Evolutionary conservation across 2,329 filamentous ascomycete genomes (phyloP).

Genomic region (Paraphoma chrysanthemicola): DNA sequence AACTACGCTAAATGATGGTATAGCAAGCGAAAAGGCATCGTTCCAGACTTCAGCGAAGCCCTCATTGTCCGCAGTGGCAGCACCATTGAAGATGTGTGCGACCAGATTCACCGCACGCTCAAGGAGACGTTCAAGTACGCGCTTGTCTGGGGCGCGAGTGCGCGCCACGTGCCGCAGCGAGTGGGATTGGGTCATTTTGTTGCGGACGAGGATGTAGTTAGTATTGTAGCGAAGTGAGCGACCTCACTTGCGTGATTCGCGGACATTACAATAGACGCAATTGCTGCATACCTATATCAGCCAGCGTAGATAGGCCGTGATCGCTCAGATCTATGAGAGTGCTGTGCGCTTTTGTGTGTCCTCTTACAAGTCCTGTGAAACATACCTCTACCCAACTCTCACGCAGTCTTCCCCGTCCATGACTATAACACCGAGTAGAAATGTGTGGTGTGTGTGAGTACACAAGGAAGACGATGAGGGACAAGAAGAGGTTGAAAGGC

Average conservation of each 20-base stretch:
- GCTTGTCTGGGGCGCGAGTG: slow-evolving; percentile 95
- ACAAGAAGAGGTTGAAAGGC: not conserved
- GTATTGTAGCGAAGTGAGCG: slow-evolving; percentile 59
- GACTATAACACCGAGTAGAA: no score
- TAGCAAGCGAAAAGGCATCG: slow-evolving; percentile 83
- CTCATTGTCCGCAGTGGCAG: slow-evolving; percentile 89
- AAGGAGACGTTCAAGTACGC: slow-evolving; percentile 99
- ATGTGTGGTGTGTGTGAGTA: no score
- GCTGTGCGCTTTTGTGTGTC: no score
- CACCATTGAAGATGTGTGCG: slow-evolving; percentile 95
- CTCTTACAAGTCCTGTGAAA: no score
- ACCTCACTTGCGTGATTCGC: no score
- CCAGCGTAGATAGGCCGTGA: no score
- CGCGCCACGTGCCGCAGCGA: slow-evolving; percentile 90
- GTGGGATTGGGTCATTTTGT: slow-evolving; percentile 87
- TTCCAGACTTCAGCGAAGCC: slow-evolving; percentile 89
- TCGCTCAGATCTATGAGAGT: no score
- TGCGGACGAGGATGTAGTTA: slow-evolving; percentile 71
- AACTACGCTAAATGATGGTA: not conserved
- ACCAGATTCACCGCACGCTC: slow-evolving; percentile 88
- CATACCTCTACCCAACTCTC: no score
- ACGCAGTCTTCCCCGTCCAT: no score
- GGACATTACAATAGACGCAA: no score
- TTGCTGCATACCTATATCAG: no score
- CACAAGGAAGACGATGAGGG: not conserved